Percentiles rank a stretch among this genome's conserved stretches.
These are phyloP conservation scores for Wickerhamiella cacticola DNA, from an alignment of 805 yeast genomes.

Conservation along the genomic window DNA sequence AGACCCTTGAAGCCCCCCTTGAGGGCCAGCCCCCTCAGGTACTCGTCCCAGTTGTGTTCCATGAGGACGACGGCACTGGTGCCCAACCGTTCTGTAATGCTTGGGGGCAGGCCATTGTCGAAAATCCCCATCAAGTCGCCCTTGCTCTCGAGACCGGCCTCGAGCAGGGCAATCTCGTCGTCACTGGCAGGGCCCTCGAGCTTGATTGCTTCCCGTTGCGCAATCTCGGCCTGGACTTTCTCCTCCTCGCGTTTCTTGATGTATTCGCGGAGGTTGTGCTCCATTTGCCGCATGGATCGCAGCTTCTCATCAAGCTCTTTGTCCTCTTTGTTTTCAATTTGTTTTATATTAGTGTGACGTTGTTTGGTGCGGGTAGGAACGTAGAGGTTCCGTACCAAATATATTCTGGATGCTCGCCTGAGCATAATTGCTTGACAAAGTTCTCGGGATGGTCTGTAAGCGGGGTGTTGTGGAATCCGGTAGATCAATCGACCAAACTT, in stretches of 20 bases:
- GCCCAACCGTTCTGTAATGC: background rate
- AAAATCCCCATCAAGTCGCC: background rate
- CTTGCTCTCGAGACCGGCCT: constrained; percentile 15
- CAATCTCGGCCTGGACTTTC: constrained; percentile 13
- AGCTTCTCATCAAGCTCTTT: constrained; percentile 17
- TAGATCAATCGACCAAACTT: too few species aligned
- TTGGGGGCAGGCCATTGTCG: background rate
- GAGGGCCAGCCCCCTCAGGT: background rate
- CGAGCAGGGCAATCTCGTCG: constrained; percentile 17
- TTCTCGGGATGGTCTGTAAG: too few species aligned
- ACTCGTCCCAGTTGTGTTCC: background rate
- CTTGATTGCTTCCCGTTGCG: constrained; percentile 12
- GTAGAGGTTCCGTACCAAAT: background rate
- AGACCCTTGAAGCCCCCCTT: constrained; percentile 21
- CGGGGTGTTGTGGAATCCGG: too few species aligned
- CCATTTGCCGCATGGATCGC: constrained; percentile 15
- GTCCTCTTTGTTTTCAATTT: constrained; percentile 8
- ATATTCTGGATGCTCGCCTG: constrained; percentile 2
- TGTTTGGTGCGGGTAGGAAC: background rate
- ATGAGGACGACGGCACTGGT: background rate
- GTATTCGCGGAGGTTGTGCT: constrained; percentile 13
- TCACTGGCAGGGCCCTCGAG: constrained; percentile 11
- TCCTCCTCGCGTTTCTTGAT: constrained; percentile 18
- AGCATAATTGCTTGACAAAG: too few species aligned
- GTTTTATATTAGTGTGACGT: background rate